These are phyloP conservation scores for Ascoidea asiatica DNA, from an alignment of 805 yeast species.

Conservation along the genomic window DNA sequence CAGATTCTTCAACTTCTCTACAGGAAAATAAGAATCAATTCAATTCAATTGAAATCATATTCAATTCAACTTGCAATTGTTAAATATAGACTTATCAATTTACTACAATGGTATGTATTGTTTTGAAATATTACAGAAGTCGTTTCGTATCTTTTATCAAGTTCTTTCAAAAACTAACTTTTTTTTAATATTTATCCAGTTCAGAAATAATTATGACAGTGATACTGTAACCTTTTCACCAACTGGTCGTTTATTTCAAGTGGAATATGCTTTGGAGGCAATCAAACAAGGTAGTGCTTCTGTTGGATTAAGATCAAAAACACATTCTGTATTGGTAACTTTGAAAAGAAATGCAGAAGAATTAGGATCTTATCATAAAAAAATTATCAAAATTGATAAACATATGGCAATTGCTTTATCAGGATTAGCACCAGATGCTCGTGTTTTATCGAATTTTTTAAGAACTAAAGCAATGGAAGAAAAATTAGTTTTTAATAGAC, in stretches of 20 bases:
- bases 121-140: too few species aligned
- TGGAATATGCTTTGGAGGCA: slow-evolving; percentile 85
- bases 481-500: slow-evolving; percentile 73
- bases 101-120: too few species aligned
- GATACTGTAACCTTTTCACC: slow-evolving; percentile 97
- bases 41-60: too few species aligned
- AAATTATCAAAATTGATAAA: slow-evolving; percentile 79
- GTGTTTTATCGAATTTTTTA: slow-evolving; percentile 79
- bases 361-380: slow-evolving; percentile 91
- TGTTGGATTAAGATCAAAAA: slow-evolving; percentile 79
- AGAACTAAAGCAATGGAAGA: slow-evolving; percentile 88
- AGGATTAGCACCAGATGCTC: slow-evolving; percentile 96
- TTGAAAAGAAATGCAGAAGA: slow-evolving; percentile 95
- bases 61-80: too few species aligned
- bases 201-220: slow-evolving; percentile 97
- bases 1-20: too few species aligned
- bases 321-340: slow-evolving; percentile 85
- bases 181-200: too few species aligned
- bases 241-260: slow-evolving; percentile 83
- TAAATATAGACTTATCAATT: too few species aligned
- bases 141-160: too few species aligned
- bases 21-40: too few species aligned
- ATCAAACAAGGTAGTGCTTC: slow-evolving; percentile 98
- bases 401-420: slow-evolving; percentile 94
- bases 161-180: too few species aligned